Conservation (phyloP, 2,329 filamentous ascomycete species). For the Microcera coccophila region DNA sequence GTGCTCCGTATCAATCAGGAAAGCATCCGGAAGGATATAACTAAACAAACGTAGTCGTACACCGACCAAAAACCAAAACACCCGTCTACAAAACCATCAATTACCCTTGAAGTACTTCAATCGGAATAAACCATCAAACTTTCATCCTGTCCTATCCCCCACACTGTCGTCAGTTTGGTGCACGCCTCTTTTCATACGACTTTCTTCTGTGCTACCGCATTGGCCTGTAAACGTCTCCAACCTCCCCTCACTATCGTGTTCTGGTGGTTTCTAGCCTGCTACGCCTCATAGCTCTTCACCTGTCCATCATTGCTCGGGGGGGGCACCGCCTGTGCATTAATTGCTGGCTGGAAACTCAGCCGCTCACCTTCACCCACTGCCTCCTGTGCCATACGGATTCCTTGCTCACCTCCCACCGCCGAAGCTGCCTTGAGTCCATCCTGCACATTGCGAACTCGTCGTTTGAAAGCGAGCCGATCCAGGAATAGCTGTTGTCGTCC, state of each 20-base stretch:
- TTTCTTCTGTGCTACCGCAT: too few species aligned
- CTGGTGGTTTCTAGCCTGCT: too few species aligned
- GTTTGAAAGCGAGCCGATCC: conserved; percentile 85
- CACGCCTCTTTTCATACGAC: too few species aligned
- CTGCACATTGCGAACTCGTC: conserved; percentile 78
- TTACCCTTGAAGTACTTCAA: too few species aligned
- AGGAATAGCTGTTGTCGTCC: conserved; percentile 90
- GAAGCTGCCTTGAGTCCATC: conserved; percentile 62
- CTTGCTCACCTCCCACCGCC: conserved; percentile 47
- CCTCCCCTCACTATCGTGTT: too few species aligned
- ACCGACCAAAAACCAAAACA: neutral
- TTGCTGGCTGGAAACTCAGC: conserved; percentile 49
- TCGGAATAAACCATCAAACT: too few species aligned
- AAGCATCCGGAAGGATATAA: conserved; percentile 1
- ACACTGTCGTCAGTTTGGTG: too few species aligned
- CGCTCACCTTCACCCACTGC: conserved; percentile 47
- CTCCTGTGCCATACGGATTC: conserved; percentile 46
- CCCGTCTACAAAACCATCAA: neutral
- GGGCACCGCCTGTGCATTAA: conserved; percentile 44
- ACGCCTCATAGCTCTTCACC: conserved; percentile 57
- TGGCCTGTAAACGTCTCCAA: too few species aligned
- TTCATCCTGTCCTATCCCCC: too few species aligned
- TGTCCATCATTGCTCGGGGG: conserved; percentile 53
- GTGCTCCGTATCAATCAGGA: too few species aligned
- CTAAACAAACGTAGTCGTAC: conserved; percentile 15